Percentiles rank a stretch among this genome's conserved stretches.
These are phyloP conservation scores for Penicillium robsamsonii DNA, from an alignment of 495 filamentous ascomycete species.

Conservation along the genomic window DNA sequence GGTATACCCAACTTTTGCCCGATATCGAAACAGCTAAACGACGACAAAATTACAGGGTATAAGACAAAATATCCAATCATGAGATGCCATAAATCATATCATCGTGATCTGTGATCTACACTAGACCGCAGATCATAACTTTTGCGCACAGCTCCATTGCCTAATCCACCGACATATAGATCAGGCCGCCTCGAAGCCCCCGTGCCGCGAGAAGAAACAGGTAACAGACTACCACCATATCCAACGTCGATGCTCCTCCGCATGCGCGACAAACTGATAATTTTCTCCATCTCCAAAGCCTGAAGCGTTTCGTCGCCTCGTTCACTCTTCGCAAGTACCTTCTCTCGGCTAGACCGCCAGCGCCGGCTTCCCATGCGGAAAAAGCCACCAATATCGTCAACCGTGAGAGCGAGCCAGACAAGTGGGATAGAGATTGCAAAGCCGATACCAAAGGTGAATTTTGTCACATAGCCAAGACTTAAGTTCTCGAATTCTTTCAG, in stretches of 20 bases:
- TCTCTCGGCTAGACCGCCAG: conserved; percentile 24
- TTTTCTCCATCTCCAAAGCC: conserved; percentile 34
- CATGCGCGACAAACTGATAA: conserved; percentile 28
- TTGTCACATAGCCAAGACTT: conserved; percentile 56
- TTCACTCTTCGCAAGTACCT: background rate
- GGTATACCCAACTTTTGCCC: conserved; percentile 11
- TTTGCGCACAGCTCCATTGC: conserved; percentile 14
- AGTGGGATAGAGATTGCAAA: conserved; percentile 64
- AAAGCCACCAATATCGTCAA: conserved; percentile 55
- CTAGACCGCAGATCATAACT: conserved; percentile 23
- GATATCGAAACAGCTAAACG: background rate
- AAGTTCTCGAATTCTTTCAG: conserved; percentile 53
- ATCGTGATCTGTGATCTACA: conserved; percentile 23
- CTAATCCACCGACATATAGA: conserved; percentile 14
- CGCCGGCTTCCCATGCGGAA: conserved; percentile 30
- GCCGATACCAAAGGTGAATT: conserved; percentile 66
- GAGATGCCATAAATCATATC: conserved; percentile 18
- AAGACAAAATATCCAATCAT: conserved; percentile 4
- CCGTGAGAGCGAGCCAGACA: conserved; percentile 55
- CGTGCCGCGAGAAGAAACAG: conserved; percentile 35
- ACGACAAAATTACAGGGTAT: background rate
- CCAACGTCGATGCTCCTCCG: conserved; percentile 32
- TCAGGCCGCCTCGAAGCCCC: conserved; percentile 9
- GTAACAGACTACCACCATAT: conserved; percentile 33
- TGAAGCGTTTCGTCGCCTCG: conserved; percentile 8